phyloP scores from a whole-genome alignment of 1,284 basidiomycete genomes.

The Sanghuangporus baumii region DNA sequence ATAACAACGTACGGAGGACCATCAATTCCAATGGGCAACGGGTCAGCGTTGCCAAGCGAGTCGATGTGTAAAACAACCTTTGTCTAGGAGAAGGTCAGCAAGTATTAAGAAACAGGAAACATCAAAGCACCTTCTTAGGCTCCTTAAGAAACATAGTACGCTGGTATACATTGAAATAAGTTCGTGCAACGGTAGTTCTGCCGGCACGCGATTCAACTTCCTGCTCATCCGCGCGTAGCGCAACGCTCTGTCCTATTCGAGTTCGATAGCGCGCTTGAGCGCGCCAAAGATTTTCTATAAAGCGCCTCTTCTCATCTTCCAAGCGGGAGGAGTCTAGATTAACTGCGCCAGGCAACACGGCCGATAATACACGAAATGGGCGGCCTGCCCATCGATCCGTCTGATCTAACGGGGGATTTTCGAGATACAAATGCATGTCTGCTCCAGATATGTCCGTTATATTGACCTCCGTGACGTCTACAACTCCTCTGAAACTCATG shows the following conservation, averaged over 20 bases:
- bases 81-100: slow-evolving; percentile 42
- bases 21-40: slow-evolving; percentile 64
- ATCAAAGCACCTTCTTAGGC: slow-evolving; percentile 57
- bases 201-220: slow-evolving; percentile 64
- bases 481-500: slow-evolving; percentile 81
- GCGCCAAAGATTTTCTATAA: slow-evolving; percentile 81
- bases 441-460: slow-evolving; percentile 78
- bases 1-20: slow-evolving; percentile 70
- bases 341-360: slow-evolving; percentile 64
- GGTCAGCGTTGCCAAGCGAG: slow-evolving; percentile 64
- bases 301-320: slow-evolving; percentile 69
- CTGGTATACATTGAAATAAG: slow-evolving; percentile 84
- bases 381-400: slow-evolving; percentile 80
- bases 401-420: slow-evolving; percentile 74
- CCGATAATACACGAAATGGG: slow-evolving; percentile 69
- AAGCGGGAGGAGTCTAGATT: slow-evolving; percentile 60
- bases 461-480: slow-evolving; percentile 81
- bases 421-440: slow-evolving; percentile 85
- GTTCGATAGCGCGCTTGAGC: slow-evolving; percentile 77
- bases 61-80: slow-evolving; percentile 85
- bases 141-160: slow-evolving; percentile 70
- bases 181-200: slow-evolving; percentile 59
- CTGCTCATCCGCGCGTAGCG: slow-evolving; percentile 60
- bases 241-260: slow-evolving; percentile 61
- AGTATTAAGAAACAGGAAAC: neutral